Evolutionary conservation across 345 rosid genomes (phyloP).

Genomic region (Lepidium aucheri): DNA sequence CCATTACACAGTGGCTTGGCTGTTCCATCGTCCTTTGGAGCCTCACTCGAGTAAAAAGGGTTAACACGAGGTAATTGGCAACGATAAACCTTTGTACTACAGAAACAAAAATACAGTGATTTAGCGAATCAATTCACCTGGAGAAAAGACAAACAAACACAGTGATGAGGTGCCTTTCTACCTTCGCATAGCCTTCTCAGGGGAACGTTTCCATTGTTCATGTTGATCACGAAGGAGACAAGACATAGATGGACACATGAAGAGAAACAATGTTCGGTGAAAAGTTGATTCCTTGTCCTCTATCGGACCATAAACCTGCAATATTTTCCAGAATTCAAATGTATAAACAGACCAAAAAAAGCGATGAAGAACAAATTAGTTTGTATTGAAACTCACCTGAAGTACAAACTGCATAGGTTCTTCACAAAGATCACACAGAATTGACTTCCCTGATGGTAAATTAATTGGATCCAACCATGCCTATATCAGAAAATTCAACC

Average conservation of each 20-base stretch:
- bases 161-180: conserved; percentile 10
- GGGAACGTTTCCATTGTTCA: conserved; percentile 75
- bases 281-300: conserved; percentile 58
- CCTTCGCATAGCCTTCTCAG: conserved; percentile 57
- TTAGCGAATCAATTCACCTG: not conserved
- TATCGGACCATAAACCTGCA: conserved; percentile 75
- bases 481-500: conserved; percentile 28
- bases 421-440: conserved; percentile 68
- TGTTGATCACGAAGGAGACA: conserved; percentile 90
- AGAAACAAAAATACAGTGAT: conserved; percentile 7
- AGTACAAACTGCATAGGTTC: conserved; percentile 77
- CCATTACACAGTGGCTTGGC: conserved; percentile 49
- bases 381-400: conserved; percentile 44
- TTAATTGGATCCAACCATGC: conserved; percentile 90
- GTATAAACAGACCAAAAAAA: not conserved
- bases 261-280: conserved; percentile 70
- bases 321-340: not conserved
- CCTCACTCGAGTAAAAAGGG: conserved; percentile 67
- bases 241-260: conserved; percentile 78
- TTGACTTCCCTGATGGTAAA: conserved; percentile 60
- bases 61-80: conserved; percentile 70
- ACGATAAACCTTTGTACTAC: conserved; percentile 75
- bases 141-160: not conserved
- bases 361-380: not conserved
- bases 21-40: conserved; percentile 49